A percentile compares a stretch with the other conserved stretches of the same genome.
Conservation (phyloP, 176 grass and related monocot genomes). For the Paspalum vaginatum region DNA sequence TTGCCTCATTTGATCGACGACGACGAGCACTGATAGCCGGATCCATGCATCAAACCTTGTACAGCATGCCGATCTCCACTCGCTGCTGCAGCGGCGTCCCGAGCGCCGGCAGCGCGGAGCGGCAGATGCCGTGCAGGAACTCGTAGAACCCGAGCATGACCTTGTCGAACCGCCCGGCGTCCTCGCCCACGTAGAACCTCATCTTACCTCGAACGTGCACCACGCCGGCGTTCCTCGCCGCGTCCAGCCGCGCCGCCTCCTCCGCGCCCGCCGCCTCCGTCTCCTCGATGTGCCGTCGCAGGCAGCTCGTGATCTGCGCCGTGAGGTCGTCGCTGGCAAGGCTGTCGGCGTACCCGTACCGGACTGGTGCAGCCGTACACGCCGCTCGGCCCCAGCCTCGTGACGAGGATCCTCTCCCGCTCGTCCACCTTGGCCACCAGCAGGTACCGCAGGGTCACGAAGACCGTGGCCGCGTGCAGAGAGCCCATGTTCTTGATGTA, state of each 20-base stretch:
- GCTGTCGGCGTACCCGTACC: slow-evolving; percentile 69
- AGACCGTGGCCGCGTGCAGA: slow-evolving; percentile 63
- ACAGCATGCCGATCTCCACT: slow-evolving; percentile 86
- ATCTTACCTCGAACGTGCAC: slow-evolving; percentile 77
- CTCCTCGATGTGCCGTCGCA: slow-evolving; percentile 38
- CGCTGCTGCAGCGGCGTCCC: slow-evolving; percentile 61
- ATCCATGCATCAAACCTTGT: slow-evolving; percentile 48
- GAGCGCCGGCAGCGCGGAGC: slow-evolving; percentile 60
- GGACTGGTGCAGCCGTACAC: slow-evolving; percentile 73
- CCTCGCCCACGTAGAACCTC: slow-evolving; percentile 67
- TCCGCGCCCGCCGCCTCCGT: background rate
- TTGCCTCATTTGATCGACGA: background rate
- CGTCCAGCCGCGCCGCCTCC: slow-evolving; percentile 55
- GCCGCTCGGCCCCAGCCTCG: slow-evolving; percentile 47
- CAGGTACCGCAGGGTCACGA: slow-evolving; percentile 68
- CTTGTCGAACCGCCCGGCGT: slow-evolving; percentile 59
- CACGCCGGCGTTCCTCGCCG: slow-evolving; percentile 43
- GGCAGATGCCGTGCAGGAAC: slow-evolving; percentile 75
- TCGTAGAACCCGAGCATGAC: slow-evolving; percentile 72
- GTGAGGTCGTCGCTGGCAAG: slow-evolving; percentile 48
- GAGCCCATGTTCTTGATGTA: slow-evolving; percentile 83
- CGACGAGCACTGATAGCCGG: background rate
- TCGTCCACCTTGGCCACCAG: slow-evolving; percentile 67
- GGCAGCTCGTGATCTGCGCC: slow-evolving; percentile 45
- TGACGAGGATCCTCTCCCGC: slow-evolving; percentile 62